Conservation (phyloP, 2,329 filamentous ascomycete species). For the Domatiomyces catenatus region DNA sequence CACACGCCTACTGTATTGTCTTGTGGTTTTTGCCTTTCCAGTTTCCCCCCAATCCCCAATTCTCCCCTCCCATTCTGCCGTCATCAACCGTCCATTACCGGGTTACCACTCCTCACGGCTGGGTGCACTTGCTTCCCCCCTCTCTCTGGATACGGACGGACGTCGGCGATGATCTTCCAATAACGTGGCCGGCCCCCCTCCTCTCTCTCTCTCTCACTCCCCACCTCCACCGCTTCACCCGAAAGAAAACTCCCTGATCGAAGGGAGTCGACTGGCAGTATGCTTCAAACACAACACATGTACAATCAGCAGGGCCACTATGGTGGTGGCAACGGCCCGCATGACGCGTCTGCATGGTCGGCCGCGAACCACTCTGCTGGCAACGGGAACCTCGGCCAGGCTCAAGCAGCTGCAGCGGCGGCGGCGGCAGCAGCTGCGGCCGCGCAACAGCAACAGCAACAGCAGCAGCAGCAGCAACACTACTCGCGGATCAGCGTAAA, state of each 20-base stretch:
- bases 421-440: not conserved
- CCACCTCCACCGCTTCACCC: too few relatives aligned
- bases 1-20: too few relatives aligned
- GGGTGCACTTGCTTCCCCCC: not conserved
- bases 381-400: not conserved
- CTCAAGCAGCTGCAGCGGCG: not conserved
- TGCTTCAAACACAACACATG: slow-evolving; percentile 42
- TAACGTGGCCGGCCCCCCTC: not conserved
- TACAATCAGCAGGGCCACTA: slow-evolving; percentile 34
- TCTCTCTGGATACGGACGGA: slow-evolving; percentile 1
- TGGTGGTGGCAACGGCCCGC: slow-evolving; percentile 10
- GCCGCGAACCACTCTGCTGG: not conserved
- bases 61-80: not conserved
- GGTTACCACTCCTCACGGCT: not conserved
- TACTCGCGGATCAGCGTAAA: slow-evolving; percentile 59
- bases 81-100: not conserved
- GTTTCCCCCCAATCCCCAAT: too few relatives aligned
- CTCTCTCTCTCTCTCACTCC: too few relatives aligned
- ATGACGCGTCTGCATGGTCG: not conserved
- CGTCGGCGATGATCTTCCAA: not conserved
- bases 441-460: slow-evolving; percentile 21
- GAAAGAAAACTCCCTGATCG: too few relatives aligned
- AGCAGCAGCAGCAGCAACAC: slow-evolving; percentile 32
- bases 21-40: too few relatives aligned
- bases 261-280: slow-evolving; percentile 8